Conservation (phyloP, 352 stramenopile species). For the Pythium sp. region DNA sequence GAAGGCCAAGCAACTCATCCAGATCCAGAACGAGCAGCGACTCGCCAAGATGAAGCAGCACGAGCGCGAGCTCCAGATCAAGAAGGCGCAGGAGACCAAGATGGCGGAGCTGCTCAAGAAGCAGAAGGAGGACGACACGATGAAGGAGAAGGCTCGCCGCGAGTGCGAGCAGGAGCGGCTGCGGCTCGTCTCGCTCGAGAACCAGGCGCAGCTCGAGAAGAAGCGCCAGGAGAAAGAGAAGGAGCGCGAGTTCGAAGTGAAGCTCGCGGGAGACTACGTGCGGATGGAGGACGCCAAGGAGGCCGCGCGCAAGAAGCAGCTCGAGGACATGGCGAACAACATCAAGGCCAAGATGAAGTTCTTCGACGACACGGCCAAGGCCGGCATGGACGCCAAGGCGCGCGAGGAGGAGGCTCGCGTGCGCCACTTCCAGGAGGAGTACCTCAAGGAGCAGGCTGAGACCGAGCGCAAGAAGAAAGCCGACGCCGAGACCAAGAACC, state of each 20-base stretch:
- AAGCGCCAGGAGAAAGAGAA: constrained; percentile 52
- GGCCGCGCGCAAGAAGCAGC: constrained; percentile 46
- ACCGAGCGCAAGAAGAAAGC: constrained; percentile 47
- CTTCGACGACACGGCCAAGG: constrained; percentile 77
- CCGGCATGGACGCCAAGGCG: constrained; percentile 52
- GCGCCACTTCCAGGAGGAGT: constrained; percentile 62
- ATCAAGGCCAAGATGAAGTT: constrained; percentile 86
- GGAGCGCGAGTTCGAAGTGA: constrained; percentile 61
- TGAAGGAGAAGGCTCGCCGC: constrained; percentile 42
- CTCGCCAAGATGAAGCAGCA: constrained; percentile 53
- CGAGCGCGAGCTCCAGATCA: constrained; percentile 42
- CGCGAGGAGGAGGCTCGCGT: constrained; percentile 69
- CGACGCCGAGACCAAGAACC: constrained; percentile 47
- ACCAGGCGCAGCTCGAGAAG: constrained; percentile 53
- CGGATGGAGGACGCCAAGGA: constrained; percentile 76
- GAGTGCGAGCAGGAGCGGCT: constrained; percentile 65
- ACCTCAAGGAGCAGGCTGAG: constrained; percentile 52
- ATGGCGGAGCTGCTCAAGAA: constrained; percentile 44
- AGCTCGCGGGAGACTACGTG: constrained; percentile 70
- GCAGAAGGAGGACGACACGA: constrained; percentile 55
- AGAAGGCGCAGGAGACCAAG: constrained; percentile 52
- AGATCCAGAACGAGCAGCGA: constrained; percentile 67
- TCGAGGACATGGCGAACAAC: constrained; percentile 68
- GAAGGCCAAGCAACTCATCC: constrained; percentile 57
- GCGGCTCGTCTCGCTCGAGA: constrained; percentile 55